Evolutionary conservation across 2,329 filamentous ascomycete species (phyloP).

Genomic region (Alternaria longipes): DNA sequence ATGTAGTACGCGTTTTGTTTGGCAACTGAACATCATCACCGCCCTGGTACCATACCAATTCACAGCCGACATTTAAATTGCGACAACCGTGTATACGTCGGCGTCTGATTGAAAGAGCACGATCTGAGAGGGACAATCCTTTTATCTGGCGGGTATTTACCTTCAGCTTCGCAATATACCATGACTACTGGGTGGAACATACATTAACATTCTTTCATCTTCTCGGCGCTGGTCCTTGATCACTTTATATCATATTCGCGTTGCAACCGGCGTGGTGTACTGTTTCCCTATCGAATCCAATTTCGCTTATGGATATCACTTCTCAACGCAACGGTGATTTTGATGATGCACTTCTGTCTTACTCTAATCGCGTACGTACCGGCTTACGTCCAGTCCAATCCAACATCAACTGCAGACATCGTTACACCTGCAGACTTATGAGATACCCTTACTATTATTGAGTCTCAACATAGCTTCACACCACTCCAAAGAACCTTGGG

Average conservation of each 20-base stretch:
- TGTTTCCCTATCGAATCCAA: neutral
- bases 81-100: neutral
- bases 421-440: no score
- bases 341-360: no score
- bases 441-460: fast-evolving
- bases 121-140: neutral
- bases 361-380: no score
- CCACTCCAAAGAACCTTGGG: no score
- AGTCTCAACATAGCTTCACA: no score
- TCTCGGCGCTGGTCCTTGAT: neutral
- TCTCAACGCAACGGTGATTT: no score
- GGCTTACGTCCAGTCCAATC: no score
- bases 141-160: no score
- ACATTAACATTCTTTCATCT: neutral
- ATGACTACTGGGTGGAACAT: neutral
- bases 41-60: neutral
- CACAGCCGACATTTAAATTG: fast-evolving
- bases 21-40: slow-evolving; percentile 13
- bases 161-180: neutral
- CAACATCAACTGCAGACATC: no score
- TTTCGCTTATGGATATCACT: no score
- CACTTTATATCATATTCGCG: no score
- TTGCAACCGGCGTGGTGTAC: neutral
- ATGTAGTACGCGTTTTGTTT: slow-evolving; percentile 40
- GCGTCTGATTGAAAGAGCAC: no score